phyloP scores from a whole-genome alignment of 2,329 filamentous ascomycete species.

The Alternaria novae-zelandiae region DNA sequence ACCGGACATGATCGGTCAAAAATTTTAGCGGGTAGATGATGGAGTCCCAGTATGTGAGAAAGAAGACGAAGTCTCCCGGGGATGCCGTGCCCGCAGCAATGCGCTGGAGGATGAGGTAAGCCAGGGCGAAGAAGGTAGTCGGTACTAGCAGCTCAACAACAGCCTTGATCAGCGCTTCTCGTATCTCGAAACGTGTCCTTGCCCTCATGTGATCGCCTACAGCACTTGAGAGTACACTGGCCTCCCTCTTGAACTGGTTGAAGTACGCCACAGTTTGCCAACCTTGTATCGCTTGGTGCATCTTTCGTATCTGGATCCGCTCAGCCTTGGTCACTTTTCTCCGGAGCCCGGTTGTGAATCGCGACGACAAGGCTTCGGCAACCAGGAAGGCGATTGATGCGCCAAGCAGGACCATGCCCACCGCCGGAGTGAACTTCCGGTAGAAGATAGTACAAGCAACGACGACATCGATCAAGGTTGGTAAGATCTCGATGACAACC shows the following conservation, averaged over 20 bases:
- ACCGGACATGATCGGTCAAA: conserved; percentile 41
- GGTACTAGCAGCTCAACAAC: conserved; percentile 12
- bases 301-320: conserved; percentile 7
- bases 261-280: conserved; percentile 66
- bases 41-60: conserved; percentile 24
- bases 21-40: conserved; percentile 47
- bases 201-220: not conserved
- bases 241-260: conserved; percentile 17
- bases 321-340: conserved; percentile 2
- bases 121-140: conserved; percentile 48
- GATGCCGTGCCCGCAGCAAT: conserved; percentile 56
- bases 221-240: not conserved
- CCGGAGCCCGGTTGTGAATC: not conserved
- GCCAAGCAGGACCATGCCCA: not conserved
- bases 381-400: not conserved
- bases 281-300: conserved; percentile 18
- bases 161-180: not conserved
- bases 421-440: not conserved
- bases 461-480: not conserved
- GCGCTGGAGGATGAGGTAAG: conserved; percentile 51
- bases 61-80: conserved; percentile 53
- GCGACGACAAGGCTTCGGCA: not conserved
- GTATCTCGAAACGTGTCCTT: not conserved
- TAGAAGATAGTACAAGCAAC: not conserved
- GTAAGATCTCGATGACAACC: not conserved